These are phyloP conservation scores for Steccherinum ochraceum DNA, from an alignment of 768 basidiomycete species.

Conservation along the genomic window DNA sequence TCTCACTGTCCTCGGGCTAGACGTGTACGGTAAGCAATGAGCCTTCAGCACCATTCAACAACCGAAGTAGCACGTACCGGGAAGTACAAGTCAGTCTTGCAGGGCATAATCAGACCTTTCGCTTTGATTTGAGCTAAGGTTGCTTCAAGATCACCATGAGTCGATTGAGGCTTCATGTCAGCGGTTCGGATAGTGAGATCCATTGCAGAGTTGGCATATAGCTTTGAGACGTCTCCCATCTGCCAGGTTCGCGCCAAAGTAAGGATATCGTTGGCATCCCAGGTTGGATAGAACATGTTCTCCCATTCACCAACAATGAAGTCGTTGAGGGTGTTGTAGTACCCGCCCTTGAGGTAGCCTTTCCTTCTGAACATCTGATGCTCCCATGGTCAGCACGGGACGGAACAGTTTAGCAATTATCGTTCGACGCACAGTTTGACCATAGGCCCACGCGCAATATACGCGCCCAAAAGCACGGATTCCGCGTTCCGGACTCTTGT, in stretches of 20 bases:
- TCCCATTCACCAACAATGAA: conserved; percentile 53
- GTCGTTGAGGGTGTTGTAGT: conserved; percentile 39
- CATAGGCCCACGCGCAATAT: conserved; percentile 18
- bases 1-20: conserved; percentile 50
- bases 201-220: neutral
- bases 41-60: neutral
- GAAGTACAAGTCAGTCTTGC: conserved; percentile 55
- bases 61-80: conserved; percentile 28
- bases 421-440: conserved; percentile 6
- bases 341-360: conserved; percentile 34
- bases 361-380: neutral
- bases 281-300: conserved; percentile 30
- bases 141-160: conserved; percentile 32
- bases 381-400: neutral
- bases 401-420: neutral
- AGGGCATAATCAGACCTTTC: conserved; percentile 51
- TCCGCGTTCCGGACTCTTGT: conserved; percentile 8
- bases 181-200: conserved; percentile 25
- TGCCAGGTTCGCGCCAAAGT: conserved; percentile 46
- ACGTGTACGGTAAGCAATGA: too few relatives aligned
- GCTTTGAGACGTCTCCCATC: conserved; percentile 39
- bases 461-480: conserved; percentile 16
- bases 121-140: conserved; percentile 39
- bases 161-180: conserved; percentile 3
- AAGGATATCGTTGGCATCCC: conserved; percentile 52